Evolutionary conservation across 768 basidiomycete genomes (phyloP).

Genomic region (Tulasnella sp.): DNA sequence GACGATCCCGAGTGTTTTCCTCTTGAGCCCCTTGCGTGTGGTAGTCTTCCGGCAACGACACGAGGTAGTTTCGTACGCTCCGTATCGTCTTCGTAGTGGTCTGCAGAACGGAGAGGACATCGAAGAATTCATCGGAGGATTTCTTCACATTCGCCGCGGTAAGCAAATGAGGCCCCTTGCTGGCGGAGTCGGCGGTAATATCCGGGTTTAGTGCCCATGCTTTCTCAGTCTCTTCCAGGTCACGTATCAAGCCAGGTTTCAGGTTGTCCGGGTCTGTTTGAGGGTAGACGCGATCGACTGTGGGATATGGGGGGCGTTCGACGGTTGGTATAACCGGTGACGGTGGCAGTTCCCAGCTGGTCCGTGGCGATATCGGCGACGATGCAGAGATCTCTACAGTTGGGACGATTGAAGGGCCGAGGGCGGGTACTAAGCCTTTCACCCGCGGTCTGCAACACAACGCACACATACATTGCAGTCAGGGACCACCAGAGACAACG

Average conservation of each 20-base stretch:
- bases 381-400: slow-evolving; percentile 2
- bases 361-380: slow-evolving; percentile 20
- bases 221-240: slow-evolving; percentile 48
- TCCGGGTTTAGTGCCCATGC: slow-evolving; percentile 43
- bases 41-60: slow-evolving; percentile 64
- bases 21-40: background rate
- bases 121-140: slow-evolving; percentile 26
- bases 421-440: slow-evolving; percentile 48
- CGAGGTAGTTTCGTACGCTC: slow-evolving; percentile 69
- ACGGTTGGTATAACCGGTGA: slow-evolving; percentile 44
- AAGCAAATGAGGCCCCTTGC: background rate
- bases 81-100: slow-evolving; percentile 71
- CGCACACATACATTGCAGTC: no score
- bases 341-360: slow-evolving; percentile 53
- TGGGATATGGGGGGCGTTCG: slow-evolving; percentile 19
- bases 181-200: background rate
- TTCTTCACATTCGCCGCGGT: background rate
- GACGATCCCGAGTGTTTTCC: background rate
- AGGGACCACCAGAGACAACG: no score
- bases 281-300: slow-evolving; percentile 37
- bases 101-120: slow-evolving; percentile 61
- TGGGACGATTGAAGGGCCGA: slow-evolving; percentile 35
- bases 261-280: slow-evolving; percentile 66
- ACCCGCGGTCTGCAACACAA: slow-evolving; percentile 11
- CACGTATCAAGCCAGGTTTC: slow-evolving; percentile 64